phyloP scores from a whole-genome alignment of 805 yeast genomes.

The Wickerhamiella dianesei region DNA sequence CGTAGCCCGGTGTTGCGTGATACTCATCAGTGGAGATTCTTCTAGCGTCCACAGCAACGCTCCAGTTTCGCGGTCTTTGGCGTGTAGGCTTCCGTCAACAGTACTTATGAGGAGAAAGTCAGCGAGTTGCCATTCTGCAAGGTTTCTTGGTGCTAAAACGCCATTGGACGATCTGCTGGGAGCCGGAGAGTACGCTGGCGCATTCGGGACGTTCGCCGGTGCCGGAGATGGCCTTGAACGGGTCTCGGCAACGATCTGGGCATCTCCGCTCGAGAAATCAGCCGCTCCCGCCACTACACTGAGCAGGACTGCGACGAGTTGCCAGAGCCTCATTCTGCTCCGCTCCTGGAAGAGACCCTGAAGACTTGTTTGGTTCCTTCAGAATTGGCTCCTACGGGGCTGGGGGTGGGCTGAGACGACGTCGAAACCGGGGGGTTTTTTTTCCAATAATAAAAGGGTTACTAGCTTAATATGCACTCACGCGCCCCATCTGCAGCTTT shows the following conservation, averaged over 20 bases:
- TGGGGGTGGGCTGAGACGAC: not conserved
- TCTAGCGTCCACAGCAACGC: constrained; percentile 61
- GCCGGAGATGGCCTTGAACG: not conserved
- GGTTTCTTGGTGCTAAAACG: not conserved
- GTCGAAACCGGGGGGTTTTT: not conserved
- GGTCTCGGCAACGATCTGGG: not conserved
- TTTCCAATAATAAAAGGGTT: too few species aligned
- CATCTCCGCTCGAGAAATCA: not conserved
- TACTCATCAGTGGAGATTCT: constrained; percentile 46
- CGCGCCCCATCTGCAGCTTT: not conserved
- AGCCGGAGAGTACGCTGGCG: not conserved
- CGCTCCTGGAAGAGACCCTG: too few species aligned
- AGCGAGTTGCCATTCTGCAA: not conserved
- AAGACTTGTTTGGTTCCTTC: too few species aligned
- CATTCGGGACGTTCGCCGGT: not conserved
- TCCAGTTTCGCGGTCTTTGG: constrained; percentile 63
- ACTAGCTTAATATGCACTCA: not conserved
- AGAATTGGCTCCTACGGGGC: too few species aligned
- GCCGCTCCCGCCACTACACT: not conserved
- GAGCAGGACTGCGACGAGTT: not conserved
- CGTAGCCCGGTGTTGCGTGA: not conserved
- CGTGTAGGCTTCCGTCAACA: constrained; percentile 78
- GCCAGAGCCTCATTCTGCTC: not conserved
- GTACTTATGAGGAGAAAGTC: constrained; percentile 27
- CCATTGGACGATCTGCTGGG: not conserved